These are phyloP conservation scores for Lolium perenne DNA, from an alignment of 176 grass and related monocot genomes.

Conservation along the genomic window DNA sequence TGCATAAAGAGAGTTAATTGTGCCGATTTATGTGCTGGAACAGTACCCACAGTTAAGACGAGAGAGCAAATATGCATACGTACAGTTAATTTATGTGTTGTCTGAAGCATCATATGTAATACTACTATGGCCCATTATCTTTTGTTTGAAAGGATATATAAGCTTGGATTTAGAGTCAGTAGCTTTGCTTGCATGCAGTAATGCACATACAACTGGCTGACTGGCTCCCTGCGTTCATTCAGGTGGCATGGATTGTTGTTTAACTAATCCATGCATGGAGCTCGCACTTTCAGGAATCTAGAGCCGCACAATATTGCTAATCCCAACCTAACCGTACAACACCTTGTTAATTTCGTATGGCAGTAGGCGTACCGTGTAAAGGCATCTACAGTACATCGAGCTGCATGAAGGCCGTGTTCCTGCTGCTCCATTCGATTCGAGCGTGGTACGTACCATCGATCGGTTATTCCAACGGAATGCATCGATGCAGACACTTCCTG, in stretches of 20 bases:
- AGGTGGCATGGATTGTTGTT: background rate
- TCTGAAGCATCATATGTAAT: background rate
- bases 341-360: background rate
- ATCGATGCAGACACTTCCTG: slow-evolving; percentile 24
- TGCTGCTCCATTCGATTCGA: background rate
- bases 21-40: background rate
- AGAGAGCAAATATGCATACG: background rate
- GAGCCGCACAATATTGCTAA: slow-evolving; percentile 25
- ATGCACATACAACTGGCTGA: background rate
- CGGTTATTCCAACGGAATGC: background rate
- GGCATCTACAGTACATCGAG: background rate
- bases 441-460: background rate
- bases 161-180: background rate
- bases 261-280: background rate
- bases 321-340: background rate
- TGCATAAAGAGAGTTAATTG: background rate
- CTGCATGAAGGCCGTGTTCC: background rate
- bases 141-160: background rate
- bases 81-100: background rate
- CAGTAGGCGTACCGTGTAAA: background rate
- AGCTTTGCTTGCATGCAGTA: background rate
- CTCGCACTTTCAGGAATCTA: slow-evolving; percentile 30
- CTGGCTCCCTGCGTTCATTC: background rate
- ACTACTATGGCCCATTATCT: background rate
- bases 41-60: background rate